Evolutionary conservation across 192 early-diverging fungal species (phyloP).

Genomic region (Coemansia sp.): DNA sequence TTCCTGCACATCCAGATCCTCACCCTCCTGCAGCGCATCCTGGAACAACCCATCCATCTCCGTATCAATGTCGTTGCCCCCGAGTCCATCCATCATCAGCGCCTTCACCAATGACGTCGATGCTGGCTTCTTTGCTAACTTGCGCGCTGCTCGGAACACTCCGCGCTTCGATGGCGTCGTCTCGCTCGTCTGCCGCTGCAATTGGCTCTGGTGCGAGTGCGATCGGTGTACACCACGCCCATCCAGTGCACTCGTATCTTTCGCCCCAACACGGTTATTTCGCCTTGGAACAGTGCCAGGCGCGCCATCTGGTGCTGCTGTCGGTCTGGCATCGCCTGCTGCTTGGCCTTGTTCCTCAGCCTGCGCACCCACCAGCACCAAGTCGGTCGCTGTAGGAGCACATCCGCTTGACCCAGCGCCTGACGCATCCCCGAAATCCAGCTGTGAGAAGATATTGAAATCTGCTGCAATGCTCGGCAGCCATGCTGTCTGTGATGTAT

Average conservation of each 20-base stretch:
- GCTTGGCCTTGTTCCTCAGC: background rate
- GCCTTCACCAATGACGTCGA: constrained; percentile 18
- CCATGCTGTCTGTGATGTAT: constrained; percentile 3
- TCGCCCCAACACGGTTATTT: background rate
- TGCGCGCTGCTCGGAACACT: constrained; percentile 22
- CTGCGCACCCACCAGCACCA: background rate
- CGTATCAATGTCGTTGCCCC: constrained; percentile 30
- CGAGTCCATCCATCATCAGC: constrained; percentile 16
- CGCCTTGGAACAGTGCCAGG: background rate
- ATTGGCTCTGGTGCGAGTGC: constrained; percentile 11
- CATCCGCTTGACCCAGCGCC: background rate
- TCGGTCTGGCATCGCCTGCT: background rate
- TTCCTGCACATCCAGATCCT: constrained; percentile 47
- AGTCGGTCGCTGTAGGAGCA: background rate
- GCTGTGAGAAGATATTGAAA: background rate
- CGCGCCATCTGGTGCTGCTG: background rate
- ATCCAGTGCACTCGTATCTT: background rate
- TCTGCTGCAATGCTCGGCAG: background rate
- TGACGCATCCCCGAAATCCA: background rate
- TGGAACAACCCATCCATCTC: constrained; percentile 53
- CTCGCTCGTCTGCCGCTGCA: constrained; percentile 18
- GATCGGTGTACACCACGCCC: background rate
- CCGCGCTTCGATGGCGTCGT: constrained; percentile 13
- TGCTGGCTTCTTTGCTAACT: constrained; percentile 26
- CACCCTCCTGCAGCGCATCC: constrained; percentile 53